Evolutionary conservation across 169 alveolate species (phyloP), one percentile per base, ranked within the genome.

Genomic region (Babesia ovis): DNA sequence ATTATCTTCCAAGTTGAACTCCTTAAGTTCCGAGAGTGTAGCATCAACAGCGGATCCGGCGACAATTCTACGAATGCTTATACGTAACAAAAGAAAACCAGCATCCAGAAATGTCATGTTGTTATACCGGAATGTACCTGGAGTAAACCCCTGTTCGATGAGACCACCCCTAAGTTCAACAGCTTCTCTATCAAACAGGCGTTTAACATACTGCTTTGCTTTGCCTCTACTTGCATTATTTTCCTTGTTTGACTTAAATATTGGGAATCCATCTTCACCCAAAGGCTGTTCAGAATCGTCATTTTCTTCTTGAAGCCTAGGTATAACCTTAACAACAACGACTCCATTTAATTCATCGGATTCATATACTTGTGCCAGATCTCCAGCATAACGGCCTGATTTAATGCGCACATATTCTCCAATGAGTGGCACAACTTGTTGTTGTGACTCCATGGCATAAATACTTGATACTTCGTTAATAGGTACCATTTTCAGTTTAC

Each of bases 101-200:
- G 89, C 80, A 57, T 91, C 95, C 61, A 84, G 90, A 76, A 91
- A 91, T 29, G 90, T 84, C 83, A 85, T 85, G 45, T 91, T 91
- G 76, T 89, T 89, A 74, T 90, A 91, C 29, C 90, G 83, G 55
- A 85, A 83, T n/a, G 95, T 91, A 27, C 95, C 92, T 20, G 95
- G 95, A 42, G 84, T 70, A 34, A 90, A 77, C 1, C 95, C 94
- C 18, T 81, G 91, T 55, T 91, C 95, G 37, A 91, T 90, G 20
- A 90, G 76, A 20, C 95, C 95, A 9, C 95, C 95, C 48, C 62
- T 80, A 43, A 81, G 84, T 74, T 91, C 95, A 4, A 91, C 71
- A 50, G 82, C 91, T 22, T 90, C 94, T 55, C 95, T 31, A 60
- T 91, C 94, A 67, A 91, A 91, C 20, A 91, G 48, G 1, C 74